Conservation (phyloP, 257 asterid species). For the Capsicum pubescens region DNA sequence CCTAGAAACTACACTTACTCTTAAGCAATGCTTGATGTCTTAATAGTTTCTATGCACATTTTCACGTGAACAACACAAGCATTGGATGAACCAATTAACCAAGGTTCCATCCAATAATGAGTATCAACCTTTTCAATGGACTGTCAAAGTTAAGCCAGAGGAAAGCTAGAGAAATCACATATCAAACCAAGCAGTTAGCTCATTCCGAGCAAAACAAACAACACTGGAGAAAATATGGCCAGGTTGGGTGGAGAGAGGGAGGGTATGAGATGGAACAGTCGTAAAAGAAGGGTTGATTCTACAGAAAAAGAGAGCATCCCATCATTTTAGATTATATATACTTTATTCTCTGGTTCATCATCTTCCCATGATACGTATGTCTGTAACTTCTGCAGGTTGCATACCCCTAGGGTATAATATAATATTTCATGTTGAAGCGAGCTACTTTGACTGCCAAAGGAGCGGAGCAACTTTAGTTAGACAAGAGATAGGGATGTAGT, state of each 20-base stretch:
- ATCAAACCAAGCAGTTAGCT: neutral
- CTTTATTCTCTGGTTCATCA: too few relatives aligned
- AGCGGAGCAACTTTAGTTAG: neutral
- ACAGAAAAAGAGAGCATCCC: neutral
- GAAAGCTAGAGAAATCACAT: neutral
- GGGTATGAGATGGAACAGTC: neutral
- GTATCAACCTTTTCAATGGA: too few relatives aligned
- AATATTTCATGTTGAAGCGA: neutral
- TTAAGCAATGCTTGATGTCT: neutral
- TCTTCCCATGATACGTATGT: too few relatives aligned
- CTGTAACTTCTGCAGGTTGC: too few relatives aligned
- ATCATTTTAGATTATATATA: neutral
- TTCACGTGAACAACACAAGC: neutral
- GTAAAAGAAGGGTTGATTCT: neutral
- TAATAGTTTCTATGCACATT: neutral
- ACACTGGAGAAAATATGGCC: neutral
- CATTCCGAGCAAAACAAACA: neutral
- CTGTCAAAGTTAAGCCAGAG: too few relatives aligned
- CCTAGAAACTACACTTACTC: neutral
- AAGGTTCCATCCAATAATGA: too few relatives aligned
- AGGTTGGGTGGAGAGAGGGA: neutral
- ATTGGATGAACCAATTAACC: too few relatives aligned
- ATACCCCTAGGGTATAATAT: too few relatives aligned
- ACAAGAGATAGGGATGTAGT: neutral
- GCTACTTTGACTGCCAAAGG: neutral